Conservation (phyloP, 2,329 filamentous ascomycete species). For the Drechslera avenae region DNA sequence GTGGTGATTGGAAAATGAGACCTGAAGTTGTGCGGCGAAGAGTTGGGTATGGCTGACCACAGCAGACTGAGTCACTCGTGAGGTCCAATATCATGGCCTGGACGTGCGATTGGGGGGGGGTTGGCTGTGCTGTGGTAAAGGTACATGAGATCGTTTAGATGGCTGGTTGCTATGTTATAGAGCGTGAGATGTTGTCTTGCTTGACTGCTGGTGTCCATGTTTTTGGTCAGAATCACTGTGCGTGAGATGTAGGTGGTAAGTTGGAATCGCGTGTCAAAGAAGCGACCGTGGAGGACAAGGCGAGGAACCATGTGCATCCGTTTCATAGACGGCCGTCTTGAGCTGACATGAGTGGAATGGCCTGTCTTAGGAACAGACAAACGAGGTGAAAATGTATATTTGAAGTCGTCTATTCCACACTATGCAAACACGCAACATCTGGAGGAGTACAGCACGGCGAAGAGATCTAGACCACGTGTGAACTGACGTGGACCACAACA, state of each 20-base stretch:
- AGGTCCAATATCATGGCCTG: constrained; percentile 3
- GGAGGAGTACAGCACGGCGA: not conserved
- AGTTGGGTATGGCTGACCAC: not conserved
- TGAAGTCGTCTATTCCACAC: constrained; percentile 10
- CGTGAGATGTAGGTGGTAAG: not conserved
- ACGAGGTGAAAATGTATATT: not conserved
- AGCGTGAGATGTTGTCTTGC: not conserved
- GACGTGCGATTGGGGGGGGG: not conserved
- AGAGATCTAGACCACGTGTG: constrained; percentile 5
- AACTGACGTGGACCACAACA: constrained; percentile 1
- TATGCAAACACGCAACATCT: constrained; percentile 6
- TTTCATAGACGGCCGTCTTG: not conserved
- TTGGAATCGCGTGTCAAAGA: not conserved
- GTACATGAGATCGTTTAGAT: not conserved
- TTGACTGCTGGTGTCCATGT: not conserved
- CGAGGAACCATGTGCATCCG: not conserved
- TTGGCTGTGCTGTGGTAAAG: not conserved
- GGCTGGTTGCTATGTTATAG: not conserved
- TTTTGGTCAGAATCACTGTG: not conserved
- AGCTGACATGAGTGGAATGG: not conserved
- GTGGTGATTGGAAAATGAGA: not conserved
- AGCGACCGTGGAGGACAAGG: not conserved
- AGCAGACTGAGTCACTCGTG: constrained; percentile 1
- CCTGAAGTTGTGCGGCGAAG: constrained; percentile 17
- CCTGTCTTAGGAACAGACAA: constrained; percentile 1